Evolutionary conservation across 345 rosid genomes (phyloP), one percentile per base, ranked within the genome.

Genomic region (Citrus maxima): DNA sequence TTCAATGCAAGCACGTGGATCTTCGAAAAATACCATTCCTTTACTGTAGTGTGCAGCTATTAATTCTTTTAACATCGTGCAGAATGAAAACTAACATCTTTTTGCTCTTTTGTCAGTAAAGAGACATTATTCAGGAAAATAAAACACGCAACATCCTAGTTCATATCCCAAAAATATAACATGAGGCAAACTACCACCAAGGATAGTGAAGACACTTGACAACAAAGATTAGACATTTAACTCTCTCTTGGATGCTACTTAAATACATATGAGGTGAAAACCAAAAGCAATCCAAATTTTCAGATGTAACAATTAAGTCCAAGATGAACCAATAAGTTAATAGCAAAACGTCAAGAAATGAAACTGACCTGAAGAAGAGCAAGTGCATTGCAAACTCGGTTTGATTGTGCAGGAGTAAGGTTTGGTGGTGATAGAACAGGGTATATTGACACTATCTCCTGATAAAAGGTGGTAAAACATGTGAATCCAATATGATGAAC

Each of bases 381-480:
- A 51, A 97, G 94, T 64, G 98, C 97, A 84, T 97, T 94, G 85
- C 99, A 97, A 61, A 97, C 99, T 79, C 99, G 91, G 83, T 93
- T 94, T 51, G 99, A 97, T 78, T 94, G 98, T 14, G 98, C 93
- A 13, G 97, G 94, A 80, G 90, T 86, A 72, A 97, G 85, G 84
- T 87, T 92, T 21, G 98, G 99, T 30, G 99, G 98, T 12, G 99
- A 86, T 24, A 97, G 92, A 84, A 93, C 95, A 83, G 98, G 95
- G 81, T 94, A 97, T 86, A 97, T 93, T 61, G 97, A 94, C 67
- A 97, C 95, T 46, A 97, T 94, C 87, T 97, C 99, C 99, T 97
- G 93, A 82, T 70, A 69, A 77, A 38, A 3, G 40, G 21, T 24
- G 22, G 10, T 46, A 40, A 22, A 64, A 2, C 30, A 7, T 18